Base-by-base conservation (phyloP, 352 stramenopile species). In the Phytophthora multivora region DNA sequence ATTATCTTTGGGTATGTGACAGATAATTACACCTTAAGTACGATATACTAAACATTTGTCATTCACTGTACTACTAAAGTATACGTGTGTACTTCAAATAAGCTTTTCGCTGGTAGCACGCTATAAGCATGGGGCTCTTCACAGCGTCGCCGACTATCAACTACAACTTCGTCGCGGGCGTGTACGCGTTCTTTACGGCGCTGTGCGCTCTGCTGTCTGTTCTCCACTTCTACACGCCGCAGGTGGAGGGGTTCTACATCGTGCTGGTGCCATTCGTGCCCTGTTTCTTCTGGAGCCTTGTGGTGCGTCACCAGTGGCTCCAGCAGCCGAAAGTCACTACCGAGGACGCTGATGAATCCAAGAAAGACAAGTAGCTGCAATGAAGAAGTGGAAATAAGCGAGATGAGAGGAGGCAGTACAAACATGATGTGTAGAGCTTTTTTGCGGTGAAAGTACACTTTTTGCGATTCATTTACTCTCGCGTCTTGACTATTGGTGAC, bases 151-250 rank as follows among this genome's bases (percentile, higher is more conserved):
- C 77, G 39, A 86, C 73, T 21, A 96, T 96, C 70, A 96, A 96
- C 75, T 96, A 96, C 80, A 89, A 92, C 78, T 96, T 96, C 57
- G 87, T 96, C 19, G 63, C 76, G 18, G 83, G 83, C 33, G 71
- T 90, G 30, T 96, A 96, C 65, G 79, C 69, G 18, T 75, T 83
- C 58, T 93, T 89, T 56, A 83, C 75, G 8, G 57, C 66, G 25
- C 56, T 95, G 39, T 88, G 70, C 46, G 51, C 80, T 45, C 39
- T 89, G 55, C 77, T 96, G 23, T 63, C 76, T 18, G 73, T 74
- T 39, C 51, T 87, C 47, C 82, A 93, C 64, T 76, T 82, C 47
- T 86, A 82, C 75, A 79, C 81, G 25, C 40, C 75, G 40, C 68
- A 85, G 16, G 53, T 94, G 46, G 84, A 96, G 38, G 87, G 87